A percentile compares a stretch with the other conserved stretches of the same genome.
Conservation (phyloP, 1,284 basidiomycete species). For the Ceratobasidium sp. region DNA sequence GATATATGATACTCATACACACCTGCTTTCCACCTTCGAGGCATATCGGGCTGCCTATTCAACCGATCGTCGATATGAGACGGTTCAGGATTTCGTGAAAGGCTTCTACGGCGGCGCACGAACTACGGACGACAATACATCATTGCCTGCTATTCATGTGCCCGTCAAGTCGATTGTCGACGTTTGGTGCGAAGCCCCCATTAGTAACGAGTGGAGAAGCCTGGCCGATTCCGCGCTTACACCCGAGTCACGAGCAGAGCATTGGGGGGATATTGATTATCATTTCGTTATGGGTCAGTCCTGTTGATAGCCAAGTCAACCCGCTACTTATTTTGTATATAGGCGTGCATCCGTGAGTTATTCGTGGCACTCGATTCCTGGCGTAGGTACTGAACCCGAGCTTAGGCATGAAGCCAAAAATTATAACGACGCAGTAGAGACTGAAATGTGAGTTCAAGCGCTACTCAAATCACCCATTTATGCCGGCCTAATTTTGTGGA, state of each 20-base stretch:
- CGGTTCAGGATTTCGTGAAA: slow-evolving; percentile 71
- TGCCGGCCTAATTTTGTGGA: not conserved
- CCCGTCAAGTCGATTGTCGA: slow-evolving; percentile 68
- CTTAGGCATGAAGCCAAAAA: slow-evolving; percentile 73
- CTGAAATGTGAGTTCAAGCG: slow-evolving; percentile 65
- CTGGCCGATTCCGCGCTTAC: slow-evolving; percentile 76
- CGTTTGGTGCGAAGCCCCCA: slow-evolving; percentile 84
- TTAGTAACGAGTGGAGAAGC: slow-evolving; percentile 68
- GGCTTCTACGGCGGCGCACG: slow-evolving; percentile 61
- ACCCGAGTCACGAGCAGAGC: slow-evolving; percentile 59
- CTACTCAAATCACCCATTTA: slow-evolving; percentile 4
- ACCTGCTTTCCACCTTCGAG: slow-evolving; percentile 74
- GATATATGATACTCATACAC: slow-evolving; percentile 83
- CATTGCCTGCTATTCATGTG: slow-evolving; percentile 13
- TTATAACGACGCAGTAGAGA: slow-evolving; percentile 75
- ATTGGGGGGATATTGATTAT: slow-evolving; percentile 74
- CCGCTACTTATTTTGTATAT: not conserved
- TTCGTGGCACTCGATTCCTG: not conserved
- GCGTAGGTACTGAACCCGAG: not conserved
- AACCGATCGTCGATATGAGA: slow-evolving; percentile 60
- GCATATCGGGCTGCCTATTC: slow-evolving; percentile 70
- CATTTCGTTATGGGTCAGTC: slow-evolving; percentile 79
- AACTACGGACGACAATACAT: slow-evolving; percentile 14
- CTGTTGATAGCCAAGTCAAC: slow-evolving; percentile 31
- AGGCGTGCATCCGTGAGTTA: slow-evolving; percentile 51